A percentile compares a stretch with the other conserved stretches of the same genome.
These are phyloP conservation scores for Stachybotrys chartarum DNA, from an alignment of 2,329 filamentous ascomycete species.

Conservation along the genomic window DNA sequence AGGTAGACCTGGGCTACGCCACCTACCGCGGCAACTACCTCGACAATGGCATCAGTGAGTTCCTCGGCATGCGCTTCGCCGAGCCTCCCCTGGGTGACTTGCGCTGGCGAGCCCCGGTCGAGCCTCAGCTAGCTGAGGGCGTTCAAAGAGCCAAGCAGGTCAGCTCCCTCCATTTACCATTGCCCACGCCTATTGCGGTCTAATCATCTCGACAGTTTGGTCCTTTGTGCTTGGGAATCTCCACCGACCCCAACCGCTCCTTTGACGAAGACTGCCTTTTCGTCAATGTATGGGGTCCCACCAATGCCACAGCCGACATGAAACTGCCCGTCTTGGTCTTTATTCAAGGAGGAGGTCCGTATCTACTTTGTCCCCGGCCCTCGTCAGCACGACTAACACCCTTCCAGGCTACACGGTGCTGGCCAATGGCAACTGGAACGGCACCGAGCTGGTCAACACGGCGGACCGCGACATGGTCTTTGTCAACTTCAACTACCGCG, in stretches of 20 bases:
- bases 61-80: slow-evolving; percentile 44
- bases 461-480: slow-evolving; percentile 42
- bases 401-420: slow-evolving; percentile 33
- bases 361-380: not conserved
- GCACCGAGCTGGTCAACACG: slow-evolving; percentile 34
- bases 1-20: slow-evolving; percentile 36
- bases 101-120: slow-evolving; percentile 41
- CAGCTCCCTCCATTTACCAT: slow-evolving; percentile 5
- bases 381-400: slow-evolving; percentile 3
- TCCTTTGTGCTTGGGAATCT: slow-evolving; percentile 33
- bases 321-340: slow-evolving; percentile 32
- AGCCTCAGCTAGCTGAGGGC: slow-evolving; percentile 25
- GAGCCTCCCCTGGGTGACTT: slow-evolving; percentile 41
- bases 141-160: slow-evolving; percentile 29
- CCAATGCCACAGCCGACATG: slow-evolving; percentile 13
- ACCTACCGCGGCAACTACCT: slow-evolving; percentile 32
- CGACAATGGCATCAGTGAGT: slow-evolving; percentile 33
- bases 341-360: slow-evolving; percentile 34
- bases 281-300: slow-evolving; percentile 41
- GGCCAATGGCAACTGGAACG: slow-evolving; percentile 46
- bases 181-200: not conserved
- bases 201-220: slow-evolving; percentile 27
- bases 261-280: slow-evolving; percentile 38
- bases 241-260: slow-evolving; percentile 14
- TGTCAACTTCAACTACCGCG: slow-evolving; percentile 57